Base-by-base conservation (phyloP, 176 grass and related monocot species). In the Bonia amplexicaulis region DNA sequence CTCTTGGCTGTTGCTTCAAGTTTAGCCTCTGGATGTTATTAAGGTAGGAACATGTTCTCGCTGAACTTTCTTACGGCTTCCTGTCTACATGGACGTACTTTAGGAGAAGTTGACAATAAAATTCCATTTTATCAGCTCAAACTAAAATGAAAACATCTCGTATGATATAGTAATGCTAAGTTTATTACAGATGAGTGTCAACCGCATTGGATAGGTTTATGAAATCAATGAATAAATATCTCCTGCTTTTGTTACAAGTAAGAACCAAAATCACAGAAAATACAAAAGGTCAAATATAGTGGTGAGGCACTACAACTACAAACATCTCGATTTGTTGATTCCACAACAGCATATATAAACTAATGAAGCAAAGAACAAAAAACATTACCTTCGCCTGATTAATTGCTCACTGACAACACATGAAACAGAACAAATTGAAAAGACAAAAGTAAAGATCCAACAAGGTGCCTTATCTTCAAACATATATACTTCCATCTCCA, bases 401-500 rank as follows among this genome's bases (percentile, higher is more conserved):
- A 19, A 15, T 46, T 46, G 46, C 20, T 78, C 26, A 66, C 40
- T 47, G 79, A 82, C 66, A 66, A 71, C 35, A 51, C 16, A 65
- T 72, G 39, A 31, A 49, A 60, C 83, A 71, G 47, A 71, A 70
- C 72, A 90, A 86, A 86, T 39, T 55, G 64, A 77, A 81, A 85
- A 80, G 83, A 90, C 71, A 90, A 86, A 74, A 85, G 14, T 54
- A 58, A 58, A 45, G 23, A 75, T 69, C 51, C 29, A 80, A 67
- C 48, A 68, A 19, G 59, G 31, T 64, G 49, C 66, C 66, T 89
- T 58, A 80, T 89, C 59, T 39, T 53, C 40, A 46, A 67, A 82
- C 25, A 54, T 19, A 55, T 48, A 67, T 29, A 48, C 67, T 84
- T 84, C 57, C 61, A 85, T 48, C 61, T 69, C 29, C 77, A 69